Evolutionary conservation across 345 rosid species (phyloP).

Genomic region (Aethionema arabicum): DNA sequence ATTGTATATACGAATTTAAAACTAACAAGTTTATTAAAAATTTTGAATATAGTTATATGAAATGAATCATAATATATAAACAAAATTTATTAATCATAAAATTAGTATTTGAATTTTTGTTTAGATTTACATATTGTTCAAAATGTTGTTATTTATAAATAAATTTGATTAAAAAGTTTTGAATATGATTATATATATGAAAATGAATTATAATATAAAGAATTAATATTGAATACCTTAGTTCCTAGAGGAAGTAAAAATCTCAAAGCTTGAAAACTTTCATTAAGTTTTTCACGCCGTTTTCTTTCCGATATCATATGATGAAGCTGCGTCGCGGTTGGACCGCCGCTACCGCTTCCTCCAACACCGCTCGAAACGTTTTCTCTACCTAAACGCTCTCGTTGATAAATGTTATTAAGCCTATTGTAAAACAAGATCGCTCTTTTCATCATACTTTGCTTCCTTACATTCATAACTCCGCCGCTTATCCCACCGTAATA

Average conservation of each 20-base stretch:
- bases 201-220: neutral
- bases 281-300: constrained; percentile 89
- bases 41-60: constrained; percentile 1
- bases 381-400: constrained; percentile 38
- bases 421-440: constrained; percentile 46
- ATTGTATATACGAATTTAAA: neutral
- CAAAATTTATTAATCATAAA: too few relatives aligned
- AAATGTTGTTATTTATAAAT: too few relatives aligned
- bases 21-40: too few relatives aligned
- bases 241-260: constrained; percentile 79
- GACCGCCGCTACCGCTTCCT: constrained; percentile 23
- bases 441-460: constrained; percentile 54
- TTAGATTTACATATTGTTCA: too few relatives aligned
- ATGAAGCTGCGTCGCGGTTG: constrained; percentile 58
- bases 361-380: neutral
- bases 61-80: neutral
- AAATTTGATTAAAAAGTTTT: too few relatives aligned
- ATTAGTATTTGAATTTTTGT: too few relatives aligned
- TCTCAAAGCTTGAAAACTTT: constrained; percentile 65
- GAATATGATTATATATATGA: neutral
- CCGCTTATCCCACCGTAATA: constrained; percentile 7
- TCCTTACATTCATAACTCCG: constrained; percentile 3
- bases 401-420: constrained; percentile 36
- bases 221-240: constrained; percentile 48
- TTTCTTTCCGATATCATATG: constrained; percentile 90